These are phyloP conservation scores for Phytophthora megakarya DNA, from an alignment of 352 stramenopile species.

Conservation along the genomic window DNA sequence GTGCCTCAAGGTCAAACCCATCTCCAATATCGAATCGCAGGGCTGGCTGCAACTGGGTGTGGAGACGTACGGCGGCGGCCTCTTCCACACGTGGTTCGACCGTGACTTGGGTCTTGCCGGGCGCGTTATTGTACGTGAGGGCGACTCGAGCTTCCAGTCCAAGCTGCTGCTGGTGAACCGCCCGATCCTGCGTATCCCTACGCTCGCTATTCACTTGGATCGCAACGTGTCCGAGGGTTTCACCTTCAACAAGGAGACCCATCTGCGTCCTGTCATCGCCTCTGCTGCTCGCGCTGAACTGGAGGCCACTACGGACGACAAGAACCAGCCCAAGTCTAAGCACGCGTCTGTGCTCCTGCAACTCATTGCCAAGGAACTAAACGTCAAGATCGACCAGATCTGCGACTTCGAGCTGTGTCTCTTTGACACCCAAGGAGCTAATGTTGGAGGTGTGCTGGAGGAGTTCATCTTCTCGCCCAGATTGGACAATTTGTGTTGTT, in stretches of 20 bases:
- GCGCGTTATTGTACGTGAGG: slow-evolving; percentile 90
- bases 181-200: slow-evolving; percentile 96
- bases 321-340: slow-evolving; percentile 69
- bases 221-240: slow-evolving; percentile 90
- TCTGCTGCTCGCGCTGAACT: slow-evolving; percentile 83
- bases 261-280: slow-evolving; percentile 94
- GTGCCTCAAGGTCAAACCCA: slow-evolving; percentile 96
- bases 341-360: slow-evolving; percentile 94
- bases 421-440: slow-evolving; percentile 95
- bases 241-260: slow-evolving; percentile 96
- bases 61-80: slow-evolving; percentile 88
- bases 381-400: slow-evolving; percentile 87
- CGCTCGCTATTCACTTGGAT: slow-evolving; percentile 97
- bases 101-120: slow-evolving; percentile 94
- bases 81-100: slow-evolving; percentile 99
- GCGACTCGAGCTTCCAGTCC: slow-evolving; percentile 68
- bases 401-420: slow-evolving; percentile 97
- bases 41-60: slow-evolving; percentile 86
- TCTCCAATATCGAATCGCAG: slow-evolving; percentile 89
- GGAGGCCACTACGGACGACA: slow-evolving; percentile 66
- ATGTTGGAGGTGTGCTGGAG: slow-evolving; percentile 90
- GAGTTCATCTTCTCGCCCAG: slow-evolving; percentile 97
- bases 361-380: slow-evolving; percentile 92
- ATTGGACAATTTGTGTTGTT: slow-evolving; percentile 97
- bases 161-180: slow-evolving; percentile 93